Base-by-base conservation (phyloP, 164 flowering plant species). In the Cinnamomum chago region DNA sequence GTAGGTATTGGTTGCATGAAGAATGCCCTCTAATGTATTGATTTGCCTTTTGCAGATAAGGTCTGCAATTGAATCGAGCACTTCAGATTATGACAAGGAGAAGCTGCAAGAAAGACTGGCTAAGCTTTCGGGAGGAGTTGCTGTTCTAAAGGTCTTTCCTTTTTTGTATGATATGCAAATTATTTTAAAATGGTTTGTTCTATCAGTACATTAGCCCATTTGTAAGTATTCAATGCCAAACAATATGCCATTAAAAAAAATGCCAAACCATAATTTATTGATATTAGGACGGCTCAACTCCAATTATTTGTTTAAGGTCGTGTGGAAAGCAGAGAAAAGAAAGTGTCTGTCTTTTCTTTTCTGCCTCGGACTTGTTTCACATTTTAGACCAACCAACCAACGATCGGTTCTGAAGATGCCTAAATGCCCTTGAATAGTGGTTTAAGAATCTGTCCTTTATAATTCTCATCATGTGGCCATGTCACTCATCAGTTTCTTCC, bases 51-150 rank as follows among this genome's bases (percentile, higher is more conserved):
- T 30, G 75, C 92, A 95, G 97, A 85, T 95, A 52, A 84, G 97
- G 74, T 83, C 97, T 18, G 80, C 85, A 47, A 83, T 95, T 50
- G 97, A 93, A 73, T 23, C 72, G 55, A 88, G 97, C 82, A 89
- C 97, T 73, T 93, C 98, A 25, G 97, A 93, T 50, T 95, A 91
- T 85, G 98, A 95, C 83, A 91, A 86, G 75, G 97, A 95, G 77
- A 95, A 95, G 83, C 76, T 89, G 70, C 97, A 95, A 81, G 98
- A 95, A 76, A 86, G 98, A 68, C 81, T 95, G 73, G 97, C 98
- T 15, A 95, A 93, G 78, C 92, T 95, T 67, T 93, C 97, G 76
- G 98, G 97, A 65, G 98, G 98, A 71, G 94, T 95, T 78, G 98
- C 97, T 65, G 97, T 95, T 5, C 82, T 95, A 66, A 95, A 95